Base-by-base conservation (phyloP, 805 yeast species). In the Isabelozyma heimii region DNA sequence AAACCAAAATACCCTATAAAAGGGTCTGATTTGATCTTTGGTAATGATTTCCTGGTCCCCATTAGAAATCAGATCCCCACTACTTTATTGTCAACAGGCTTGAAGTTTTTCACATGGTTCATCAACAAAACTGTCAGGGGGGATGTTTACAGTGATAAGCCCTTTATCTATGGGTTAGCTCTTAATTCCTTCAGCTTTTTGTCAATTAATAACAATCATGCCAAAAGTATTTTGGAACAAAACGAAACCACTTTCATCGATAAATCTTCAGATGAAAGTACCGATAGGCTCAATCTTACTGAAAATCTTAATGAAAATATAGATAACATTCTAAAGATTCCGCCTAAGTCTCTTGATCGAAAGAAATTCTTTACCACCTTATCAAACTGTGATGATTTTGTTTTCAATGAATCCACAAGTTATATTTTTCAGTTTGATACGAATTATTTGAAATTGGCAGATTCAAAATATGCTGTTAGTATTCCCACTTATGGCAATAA, bases 51-150 rank as follows among this genome's bases (percentile, higher is more conserved):
- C 59, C 80, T 76, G 8, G 60, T 69, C n/a, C 84, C 88, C 0
- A 76, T 85, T 30, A 67, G 75, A 30, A 83, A 83, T 43, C 72
- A 72, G 47, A 72, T 85, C 9, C 91, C 91, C 2, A 71, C 81
- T 4, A 62, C 80, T 1, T 52, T 73, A 26, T 56, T 74, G 40
- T 53, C 73, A 1, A 69, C 77, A 0, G 89, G 87, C 0, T 68
- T 82, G 53, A 73, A 75, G 50, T 65, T 83, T 33, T 85, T 84
- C 69, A 76, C 77, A 42, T 70, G 77, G 71, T 71, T 76, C 52
- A 77, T 85, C 42, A 87, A 83, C 60, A 84, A 85, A n/a, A 80
- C 85, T 17, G 81, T 84, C 8, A 78, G 75, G 30, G 87, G 85
- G 4, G 89, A 85, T 56, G 63, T 82, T 3, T 82, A 81, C 56